phyloP scores from a whole-genome alignment of 2,329 filamentous ascomycete species.

The Alternaria angustiovoidea region DNA sequence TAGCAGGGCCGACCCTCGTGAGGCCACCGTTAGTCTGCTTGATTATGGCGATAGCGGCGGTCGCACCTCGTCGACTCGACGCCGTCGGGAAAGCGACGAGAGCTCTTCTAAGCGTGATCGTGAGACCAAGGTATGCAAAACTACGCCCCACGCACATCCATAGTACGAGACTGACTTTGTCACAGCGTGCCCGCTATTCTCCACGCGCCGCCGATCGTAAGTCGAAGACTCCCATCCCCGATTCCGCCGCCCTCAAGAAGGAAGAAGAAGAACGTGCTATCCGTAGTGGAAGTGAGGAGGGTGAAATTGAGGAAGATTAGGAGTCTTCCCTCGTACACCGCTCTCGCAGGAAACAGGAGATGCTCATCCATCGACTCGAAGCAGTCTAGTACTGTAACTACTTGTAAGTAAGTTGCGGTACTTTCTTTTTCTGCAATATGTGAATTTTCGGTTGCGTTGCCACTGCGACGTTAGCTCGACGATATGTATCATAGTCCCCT shows the following conservation, averaged over 20 bases:
- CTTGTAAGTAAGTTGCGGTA: constrained; percentile 14
- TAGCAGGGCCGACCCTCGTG: constrained; percentile 78
- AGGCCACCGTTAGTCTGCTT: constrained; percentile 79
- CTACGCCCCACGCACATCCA: neutral
- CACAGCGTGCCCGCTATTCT: constrained; percentile 58
- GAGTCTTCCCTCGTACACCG: constrained; percentile 11
- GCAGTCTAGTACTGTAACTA: neutral
- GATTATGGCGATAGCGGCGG: constrained; percentile 78
- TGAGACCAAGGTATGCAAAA: constrained; percentile 53
- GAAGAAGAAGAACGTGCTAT: constrained; percentile 69
- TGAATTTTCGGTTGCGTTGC: neutral
- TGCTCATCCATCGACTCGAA: neutral
- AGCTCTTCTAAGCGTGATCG: constrained; percentile 53
- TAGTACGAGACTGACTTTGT: constrained; percentile 19
- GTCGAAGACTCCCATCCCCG: constrained; percentile 62
- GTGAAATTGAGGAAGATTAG: constrained; percentile 87
- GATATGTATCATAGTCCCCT: constrained; percentile 1
- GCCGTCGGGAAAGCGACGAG: constrained; percentile 77
- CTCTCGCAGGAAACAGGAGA: constrained; percentile 6
- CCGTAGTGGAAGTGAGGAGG: constrained; percentile 92
- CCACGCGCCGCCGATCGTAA: constrained; percentile 65
- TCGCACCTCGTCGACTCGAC: constrained; percentile 66
- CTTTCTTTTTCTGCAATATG: constrained; percentile 2
- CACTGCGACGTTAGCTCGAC: neutral
- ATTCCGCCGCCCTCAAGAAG: constrained; percentile 42